phyloP scores from a whole-genome alignment of 1,284 basidiomycete species.

The Cryptococcus deneoformans region DNA sequence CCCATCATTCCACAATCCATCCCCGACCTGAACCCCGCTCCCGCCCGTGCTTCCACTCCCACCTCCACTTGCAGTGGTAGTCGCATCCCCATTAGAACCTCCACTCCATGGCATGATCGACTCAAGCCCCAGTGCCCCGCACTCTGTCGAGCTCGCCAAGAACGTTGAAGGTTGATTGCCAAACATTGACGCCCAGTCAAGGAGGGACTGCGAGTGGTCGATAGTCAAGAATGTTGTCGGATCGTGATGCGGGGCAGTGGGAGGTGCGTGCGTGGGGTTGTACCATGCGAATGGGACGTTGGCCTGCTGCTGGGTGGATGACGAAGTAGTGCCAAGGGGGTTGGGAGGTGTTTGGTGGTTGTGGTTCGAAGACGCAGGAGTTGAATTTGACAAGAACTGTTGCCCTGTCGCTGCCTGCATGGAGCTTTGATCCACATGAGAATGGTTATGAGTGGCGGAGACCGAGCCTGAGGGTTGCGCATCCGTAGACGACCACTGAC shows the following conservation, averaged over 20 bases:
- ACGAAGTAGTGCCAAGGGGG: neutral
- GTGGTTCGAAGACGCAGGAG: no score
- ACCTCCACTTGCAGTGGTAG: neutral
- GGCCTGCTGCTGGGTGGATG: neutral
- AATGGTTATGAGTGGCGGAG: no score
- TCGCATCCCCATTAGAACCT: neutral
- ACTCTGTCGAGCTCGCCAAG: conserved; percentile 13
- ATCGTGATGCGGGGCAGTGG: neutral
- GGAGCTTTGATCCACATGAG: no score
- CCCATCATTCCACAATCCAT: no score
- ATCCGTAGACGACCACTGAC: no score
- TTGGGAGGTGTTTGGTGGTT: neutral
- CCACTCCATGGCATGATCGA: conserved; percentile 9
- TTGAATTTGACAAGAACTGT: no score
- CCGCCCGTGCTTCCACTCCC: conserved; percentile 2
- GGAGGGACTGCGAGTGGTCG: neutral
- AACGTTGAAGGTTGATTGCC: neutral
- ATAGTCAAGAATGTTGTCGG: neutral
- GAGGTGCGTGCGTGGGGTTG: neutral
- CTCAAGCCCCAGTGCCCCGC: conserved; percentile 14
- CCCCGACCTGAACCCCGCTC: neutral
- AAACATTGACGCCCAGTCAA: neutral
- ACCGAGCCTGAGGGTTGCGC: no score
- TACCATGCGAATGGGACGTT: neutral
- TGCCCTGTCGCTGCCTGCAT: no score